These are phyloP conservation scores for Pseudogymnoascus sp. DNA, from an alignment of 2,329 filamentous ascomycete species.

Conservation along the genomic window DNA sequence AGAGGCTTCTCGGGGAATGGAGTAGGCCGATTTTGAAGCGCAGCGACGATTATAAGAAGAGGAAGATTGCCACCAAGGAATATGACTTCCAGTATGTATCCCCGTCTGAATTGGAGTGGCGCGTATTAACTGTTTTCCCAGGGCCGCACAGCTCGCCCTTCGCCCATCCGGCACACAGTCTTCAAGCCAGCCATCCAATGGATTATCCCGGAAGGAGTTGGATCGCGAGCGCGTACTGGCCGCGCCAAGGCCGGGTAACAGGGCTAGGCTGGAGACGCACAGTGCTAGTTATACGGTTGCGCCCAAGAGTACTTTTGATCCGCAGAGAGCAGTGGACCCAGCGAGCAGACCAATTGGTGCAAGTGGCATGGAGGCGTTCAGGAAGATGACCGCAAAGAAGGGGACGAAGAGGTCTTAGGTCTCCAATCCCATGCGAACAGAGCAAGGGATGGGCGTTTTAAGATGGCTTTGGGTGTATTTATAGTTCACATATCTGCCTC, in stretches of 20 bases:
- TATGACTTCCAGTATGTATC: conserved; percentile 52
- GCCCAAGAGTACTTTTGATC: conserved; percentile 50
- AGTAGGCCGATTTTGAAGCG: conserved; percentile 88
- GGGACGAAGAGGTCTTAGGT: conserved; percentile 40
- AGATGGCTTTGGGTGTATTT: conserved; percentile 1
- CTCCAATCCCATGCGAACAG: background rate
- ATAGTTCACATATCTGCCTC: conserved; percentile 4
- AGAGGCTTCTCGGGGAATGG: conserved; percentile 90
- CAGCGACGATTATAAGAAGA: conserved; percentile 90
- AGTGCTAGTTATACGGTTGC: conserved; percentile 29
- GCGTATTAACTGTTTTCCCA: conserved; percentile 15
- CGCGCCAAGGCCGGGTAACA: conserved; percentile 41
- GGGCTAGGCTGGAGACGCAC: conserved; percentile 38
- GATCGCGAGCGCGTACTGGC: conserved; percentile 52
- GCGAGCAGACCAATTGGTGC: conserved; percentile 49
- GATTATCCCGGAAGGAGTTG: conserved; percentile 24
- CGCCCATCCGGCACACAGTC: conserved; percentile 24
- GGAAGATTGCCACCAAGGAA: conserved; percentile 54
- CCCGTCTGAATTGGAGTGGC: background rate
- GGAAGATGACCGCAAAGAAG: conserved; percentile 53
- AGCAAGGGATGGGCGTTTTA: background rate
- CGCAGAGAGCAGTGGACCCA: conserved; percentile 39
- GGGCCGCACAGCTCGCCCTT: conserved; percentile 27
- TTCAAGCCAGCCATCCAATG: conserved; percentile 21
- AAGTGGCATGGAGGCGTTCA: conserved; percentile 55